Conservation (phyloP, 2,329 filamentous ascomycete genomes). For the Neophaeococcomyces aloes region DNA sequence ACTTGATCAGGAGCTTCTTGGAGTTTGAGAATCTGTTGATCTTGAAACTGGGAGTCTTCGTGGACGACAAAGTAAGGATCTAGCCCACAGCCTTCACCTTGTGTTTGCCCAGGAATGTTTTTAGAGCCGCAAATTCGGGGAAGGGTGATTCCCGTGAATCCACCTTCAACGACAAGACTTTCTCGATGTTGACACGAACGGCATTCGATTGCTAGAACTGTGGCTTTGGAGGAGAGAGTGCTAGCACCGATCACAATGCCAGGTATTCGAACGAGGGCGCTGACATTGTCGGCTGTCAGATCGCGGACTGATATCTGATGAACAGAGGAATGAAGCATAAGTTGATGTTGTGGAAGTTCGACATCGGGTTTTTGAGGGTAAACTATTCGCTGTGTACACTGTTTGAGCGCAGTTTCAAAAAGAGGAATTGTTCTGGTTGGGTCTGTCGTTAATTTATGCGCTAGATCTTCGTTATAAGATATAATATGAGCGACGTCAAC, state of each 20-base stretch:
- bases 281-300: conserved; percentile 83
- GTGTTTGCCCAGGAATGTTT: conserved; percentile 49
- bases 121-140: conserved; percentile 65
- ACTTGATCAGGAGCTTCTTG: conserved; percentile 97
- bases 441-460: conserved; percentile 77
- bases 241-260: conserved; percentile 97
- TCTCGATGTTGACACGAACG: conserved; percentile 68
- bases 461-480: conserved; percentile 89
- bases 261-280: conserved; percentile 87
- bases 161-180: conserved; percentile 63
- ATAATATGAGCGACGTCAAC: conserved; percentile 93
- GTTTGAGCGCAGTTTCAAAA: conserved; percentile 80
- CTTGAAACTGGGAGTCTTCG: conserved; percentile 87
- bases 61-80: conserved; percentile 95
- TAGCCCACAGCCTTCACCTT: conserved; percentile 66
- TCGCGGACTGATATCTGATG: conserved; percentile 89
- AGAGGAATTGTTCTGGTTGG: conserved; percentile 87
- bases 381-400: conserved; percentile 86
- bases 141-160: conserved; percentile 77
- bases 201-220: conserved; percentile 74
- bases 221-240: conserved; percentile 92
- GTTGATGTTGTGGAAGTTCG: conserved; percentile 78
- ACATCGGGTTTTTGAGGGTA: conserved; percentile 62
- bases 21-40: conserved; percentile 95
- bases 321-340: conserved; percentile 85